Evolutionary conservation across 1,284 basidiomycete species (phyloP).

Genomic region (Chondrostereum purpureum): DNA sequence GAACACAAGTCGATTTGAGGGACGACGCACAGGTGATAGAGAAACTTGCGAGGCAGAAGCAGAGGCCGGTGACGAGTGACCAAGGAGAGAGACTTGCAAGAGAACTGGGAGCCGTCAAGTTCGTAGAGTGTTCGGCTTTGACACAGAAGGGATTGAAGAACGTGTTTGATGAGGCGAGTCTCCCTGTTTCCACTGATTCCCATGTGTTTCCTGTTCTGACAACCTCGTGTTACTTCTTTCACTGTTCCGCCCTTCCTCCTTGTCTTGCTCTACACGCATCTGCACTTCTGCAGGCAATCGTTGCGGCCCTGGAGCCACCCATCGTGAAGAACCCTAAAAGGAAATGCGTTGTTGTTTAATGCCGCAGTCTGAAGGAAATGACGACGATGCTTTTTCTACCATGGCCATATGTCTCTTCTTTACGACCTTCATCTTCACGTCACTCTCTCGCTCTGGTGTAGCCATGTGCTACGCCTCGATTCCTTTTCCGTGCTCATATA

Average conservation of each 20-base stretch:
- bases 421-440: conserved; percentile 10
- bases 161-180: conserved; percentile 95
- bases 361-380: too few species aligned
- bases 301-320: conserved; percentile 95
- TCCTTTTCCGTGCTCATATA: conserved; percentile 13
- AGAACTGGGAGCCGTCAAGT: conserved; percentile 97
- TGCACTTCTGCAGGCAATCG: conserved; percentile 75
- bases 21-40: conserved; percentile 92
- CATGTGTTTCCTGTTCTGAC: conserved; percentile 5
- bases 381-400: conserved; percentile 14
- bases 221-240: conserved; percentile 11
- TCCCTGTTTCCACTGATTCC: conserved; percentile 6
- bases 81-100: conserved; percentile 90
- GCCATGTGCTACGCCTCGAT: too few species aligned
- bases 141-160: conserved; percentile 99
- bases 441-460: conserved; percentile 8
- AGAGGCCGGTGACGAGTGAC: conserved; percentile 84
- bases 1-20: conserved; percentile 96
- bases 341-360: conserved; percentile 83
- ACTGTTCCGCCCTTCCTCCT: conserved; percentile 11
- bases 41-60: conserved; percentile 94
- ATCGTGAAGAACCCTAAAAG: conserved; percentile 74
- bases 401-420: conserved; percentile 20
- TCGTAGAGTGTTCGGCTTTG: conserved; percentile 97
- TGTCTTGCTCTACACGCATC: conserved; percentile 6